Evolutionary conservation across 441 rosid species (phyloP), one percentile per base, ranked within the genome.

Genomic region (Biscutella auriculata): DNA sequence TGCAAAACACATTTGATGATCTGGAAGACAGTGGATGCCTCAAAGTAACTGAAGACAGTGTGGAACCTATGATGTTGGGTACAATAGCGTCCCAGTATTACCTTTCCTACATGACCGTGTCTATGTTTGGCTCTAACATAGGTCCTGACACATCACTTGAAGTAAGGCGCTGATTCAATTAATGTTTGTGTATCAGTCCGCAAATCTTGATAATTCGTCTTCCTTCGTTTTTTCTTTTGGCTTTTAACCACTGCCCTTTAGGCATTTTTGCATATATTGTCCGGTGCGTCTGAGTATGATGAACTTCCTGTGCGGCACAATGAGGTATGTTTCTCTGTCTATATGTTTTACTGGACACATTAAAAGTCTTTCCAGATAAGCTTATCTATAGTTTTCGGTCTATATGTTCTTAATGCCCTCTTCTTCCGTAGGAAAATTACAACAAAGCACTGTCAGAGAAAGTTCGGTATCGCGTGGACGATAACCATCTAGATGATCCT

Each of bases 271-370:
- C 93, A 83, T 71, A 80, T 93, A 60, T 69, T 89, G 47, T 82
- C 99, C 15, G 99, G 91, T 60, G 91, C 85, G 44, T 87, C 95
- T 23, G 99, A 93, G 70, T 93, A 79, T 73, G 74, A 93, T 71
- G 99, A 89, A 65, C 89, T 93, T 72, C 99, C 99, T 65, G 95
- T 93, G 57, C 87, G 99, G 70, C 97, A 93, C 74, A 93, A 93
- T 49, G 99, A 93, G 99, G 97, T 93, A 67, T 55, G 63, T 76
- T 33, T 40, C 60, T 19, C 21, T 36, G 30, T 45, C 23, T 21
- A 53, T 32, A 12, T 51, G 7, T 15, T 57, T 12, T 49, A 49
- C 45, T 65, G 48, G 51, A 23, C 3, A 25, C 17, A 28, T 35
- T 10, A 52, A 36, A 49, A 35, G n/a, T 17, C 8, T 9, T 15